Conservation (phyloP, 371 early-diverging fungal genomes). For the Chytridium lagenaria region DNA sequence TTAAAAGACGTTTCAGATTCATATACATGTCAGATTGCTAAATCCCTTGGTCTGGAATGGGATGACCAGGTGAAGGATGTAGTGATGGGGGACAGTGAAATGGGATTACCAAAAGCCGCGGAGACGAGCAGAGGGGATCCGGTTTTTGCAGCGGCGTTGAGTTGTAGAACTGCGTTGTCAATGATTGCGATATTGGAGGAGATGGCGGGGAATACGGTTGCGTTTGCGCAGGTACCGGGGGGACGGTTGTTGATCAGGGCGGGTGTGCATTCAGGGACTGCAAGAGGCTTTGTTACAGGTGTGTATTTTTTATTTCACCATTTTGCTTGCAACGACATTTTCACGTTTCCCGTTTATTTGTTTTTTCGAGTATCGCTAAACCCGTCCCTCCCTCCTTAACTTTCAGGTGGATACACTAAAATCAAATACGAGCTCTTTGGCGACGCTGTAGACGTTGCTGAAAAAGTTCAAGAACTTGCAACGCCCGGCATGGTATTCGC, state of each 20-base stretch:
- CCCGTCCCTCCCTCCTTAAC: background rate
- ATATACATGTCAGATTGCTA: background rate
- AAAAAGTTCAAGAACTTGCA: conserved; percentile 26
- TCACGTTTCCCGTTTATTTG: too few species aligned
- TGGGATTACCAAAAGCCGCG: conserved; percentile 2
- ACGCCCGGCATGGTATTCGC: conserved; percentile 16
- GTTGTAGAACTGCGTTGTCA: background rate
- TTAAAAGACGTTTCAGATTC: background rate
- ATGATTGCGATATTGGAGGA: conserved; percentile 12
- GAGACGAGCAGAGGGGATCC: background rate
- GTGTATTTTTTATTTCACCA: background rate
- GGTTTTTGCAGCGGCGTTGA: background rate
- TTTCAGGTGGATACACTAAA: conserved; percentile 18
- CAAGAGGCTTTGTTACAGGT: conserved; percentile 23
- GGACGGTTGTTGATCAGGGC: background rate
- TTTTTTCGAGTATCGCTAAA: background rate
- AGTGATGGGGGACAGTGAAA: background rate
- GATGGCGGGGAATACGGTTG: background rate
- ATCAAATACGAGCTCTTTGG: conserved; percentile 30
- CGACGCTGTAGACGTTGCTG: conserved; percentile 18
- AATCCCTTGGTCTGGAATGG: background rate
- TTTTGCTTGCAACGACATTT: too few species aligned
- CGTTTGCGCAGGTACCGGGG: conserved; percentile 14
- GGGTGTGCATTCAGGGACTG: conserved; percentile 18
- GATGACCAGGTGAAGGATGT: background rate